Evolutionary conservation across 352 stramenopile genomes (phyloP).

Genomic region (Lagenidium giganteum): DNA sequence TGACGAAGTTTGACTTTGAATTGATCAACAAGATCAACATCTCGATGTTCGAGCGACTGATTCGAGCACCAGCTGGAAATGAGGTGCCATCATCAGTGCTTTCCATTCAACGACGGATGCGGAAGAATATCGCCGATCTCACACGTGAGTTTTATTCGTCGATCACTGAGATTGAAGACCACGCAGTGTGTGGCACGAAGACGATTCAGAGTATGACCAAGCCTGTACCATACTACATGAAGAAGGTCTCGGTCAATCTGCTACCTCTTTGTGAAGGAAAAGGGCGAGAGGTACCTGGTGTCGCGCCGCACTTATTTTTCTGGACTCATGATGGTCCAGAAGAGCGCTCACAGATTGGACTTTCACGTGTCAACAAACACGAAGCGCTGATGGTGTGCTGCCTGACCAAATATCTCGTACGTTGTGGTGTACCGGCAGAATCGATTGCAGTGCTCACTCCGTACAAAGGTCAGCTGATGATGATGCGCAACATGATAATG

Average conservation of each 20-base stretch:
- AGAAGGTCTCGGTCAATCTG: conserved; percentile 8
- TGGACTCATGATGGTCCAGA: conserved; percentile 73
- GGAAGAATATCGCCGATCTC: conserved; percentile 82
- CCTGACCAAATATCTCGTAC: conserved; percentile 72
- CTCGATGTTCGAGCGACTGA: conserved; percentile 87
- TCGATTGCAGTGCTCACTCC: conserved; percentile 86
- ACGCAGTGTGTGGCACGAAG: conserved; percentile 54
- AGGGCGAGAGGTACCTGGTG: conserved; percentile 74
- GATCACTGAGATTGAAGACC: conserved; percentile 81
- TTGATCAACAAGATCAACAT: conserved; percentile 84
- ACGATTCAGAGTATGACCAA: conserved; percentile 24
- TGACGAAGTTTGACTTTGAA: conserved; percentile 83
- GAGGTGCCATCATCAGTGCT: conserved; percentile 72
- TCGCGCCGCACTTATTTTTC: conserved; percentile 78
- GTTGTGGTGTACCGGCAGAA: conserved; percentile 58
- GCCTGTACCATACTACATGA: background rate
- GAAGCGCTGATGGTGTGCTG: conserved; percentile 77
- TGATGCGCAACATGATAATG: conserved; percentile 76
- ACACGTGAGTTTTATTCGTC: conserved; percentile 78
- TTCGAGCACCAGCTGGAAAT: conserved; percentile 54
- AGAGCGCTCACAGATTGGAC: conserved; percentile 53
- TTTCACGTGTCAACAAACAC: conserved; percentile 67
- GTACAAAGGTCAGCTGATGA: conserved; percentile 87
- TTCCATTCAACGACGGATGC: conserved; percentile 86
- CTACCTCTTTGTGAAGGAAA: conserved; percentile 22